phyloP scores from a whole-genome alignment of 177 flowering plant species.

The Tripterygium wilfordii region DNA sequence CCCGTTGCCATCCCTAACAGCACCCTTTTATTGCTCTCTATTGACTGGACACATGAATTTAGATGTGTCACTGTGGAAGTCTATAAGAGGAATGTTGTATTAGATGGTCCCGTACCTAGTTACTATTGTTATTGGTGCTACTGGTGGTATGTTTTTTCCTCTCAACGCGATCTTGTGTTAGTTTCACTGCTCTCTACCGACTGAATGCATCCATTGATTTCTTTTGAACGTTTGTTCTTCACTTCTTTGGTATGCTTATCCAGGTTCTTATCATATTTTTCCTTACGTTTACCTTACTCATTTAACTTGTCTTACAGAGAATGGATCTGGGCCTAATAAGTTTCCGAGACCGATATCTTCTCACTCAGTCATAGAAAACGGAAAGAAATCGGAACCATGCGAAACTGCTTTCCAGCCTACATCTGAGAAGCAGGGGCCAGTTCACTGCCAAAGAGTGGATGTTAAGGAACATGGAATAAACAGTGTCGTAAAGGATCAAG shows the following conservation, averaged over 20 bases:
- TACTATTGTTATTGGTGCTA: no score
- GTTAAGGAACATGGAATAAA: constrained; percentile 12
- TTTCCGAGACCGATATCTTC: constrained; percentile 12
- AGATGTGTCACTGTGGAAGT: not conserved
- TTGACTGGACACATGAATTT: not conserved
- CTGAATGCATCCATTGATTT: no score
- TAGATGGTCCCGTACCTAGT: no score
- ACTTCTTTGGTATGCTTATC: not conserved
- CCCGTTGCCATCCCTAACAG: no score
- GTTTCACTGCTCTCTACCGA: no score
- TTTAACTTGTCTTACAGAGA: constrained; percentile 13
- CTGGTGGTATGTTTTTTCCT: no score
- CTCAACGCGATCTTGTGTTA: no score
- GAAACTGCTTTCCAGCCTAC: constrained; percentile 1
- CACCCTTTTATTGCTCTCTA: not conserved
- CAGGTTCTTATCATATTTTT: not conserved
- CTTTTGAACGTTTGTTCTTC: no score
- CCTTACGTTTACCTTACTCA: no score
- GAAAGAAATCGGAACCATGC: constrained; percentile 9
- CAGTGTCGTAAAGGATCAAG: constrained; percentile 11
- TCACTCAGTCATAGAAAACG: constrained; percentile 15
- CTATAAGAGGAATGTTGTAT: no score
- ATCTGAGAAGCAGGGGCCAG: constrained; percentile 5
- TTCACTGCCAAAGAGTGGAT: constrained; percentile 1
- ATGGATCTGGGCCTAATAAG: no score